Evolutionary conservation across 1,139 yeast species (phyloP), one percentile per base, ranked within the genome.

Genomic region (Protomyces inundatus): DNA sequence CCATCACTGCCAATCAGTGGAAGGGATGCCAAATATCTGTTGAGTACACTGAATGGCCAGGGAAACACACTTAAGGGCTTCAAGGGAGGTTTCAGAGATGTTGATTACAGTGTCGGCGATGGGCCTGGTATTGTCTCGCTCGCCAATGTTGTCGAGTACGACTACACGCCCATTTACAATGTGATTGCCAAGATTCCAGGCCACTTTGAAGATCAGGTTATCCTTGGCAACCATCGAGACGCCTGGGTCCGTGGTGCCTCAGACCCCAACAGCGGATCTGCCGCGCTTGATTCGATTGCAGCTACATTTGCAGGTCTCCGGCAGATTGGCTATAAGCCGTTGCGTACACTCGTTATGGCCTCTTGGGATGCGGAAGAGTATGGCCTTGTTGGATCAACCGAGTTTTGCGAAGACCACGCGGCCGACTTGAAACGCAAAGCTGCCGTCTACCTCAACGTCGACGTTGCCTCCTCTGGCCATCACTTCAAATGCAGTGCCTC

Each of bases 331-430:
- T 86, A 87, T 87, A 79, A 78, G 69, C 90, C 90, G n/a, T 73
- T 77, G 61, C 79, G 87, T 69, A 81, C 87, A 0, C 82, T 86
- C 34, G 71, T 75, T 23, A 77, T 85, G 54, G 88, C 85, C 0
- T 82, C 87, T 30, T 85, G 89, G 89, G 90, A 86, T 71, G 90
- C 87, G 65, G 90, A 86, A 73, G 90, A 86, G 73, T 84, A 83
- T 68, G 89, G 84, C 0, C 74, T 86, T 35, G 70, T 86, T 14
- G 90, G 90, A 0, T 83, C 87, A 1, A 86, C 89, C 3, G 89
- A 84, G 66, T 84, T 80, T 79, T 89, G 86, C 36, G 89, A 85
- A 71, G 83, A 81, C 66, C 76, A 81, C 66, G 75, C 79, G 4
- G 71, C 75, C 52, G 71, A 69, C 58, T 72, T 84, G 63, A 77